Evolutionary conservation across 2,329 filamentous ascomycete species (phyloP).

Genomic region (Colletotrichum falcatum): DNA sequence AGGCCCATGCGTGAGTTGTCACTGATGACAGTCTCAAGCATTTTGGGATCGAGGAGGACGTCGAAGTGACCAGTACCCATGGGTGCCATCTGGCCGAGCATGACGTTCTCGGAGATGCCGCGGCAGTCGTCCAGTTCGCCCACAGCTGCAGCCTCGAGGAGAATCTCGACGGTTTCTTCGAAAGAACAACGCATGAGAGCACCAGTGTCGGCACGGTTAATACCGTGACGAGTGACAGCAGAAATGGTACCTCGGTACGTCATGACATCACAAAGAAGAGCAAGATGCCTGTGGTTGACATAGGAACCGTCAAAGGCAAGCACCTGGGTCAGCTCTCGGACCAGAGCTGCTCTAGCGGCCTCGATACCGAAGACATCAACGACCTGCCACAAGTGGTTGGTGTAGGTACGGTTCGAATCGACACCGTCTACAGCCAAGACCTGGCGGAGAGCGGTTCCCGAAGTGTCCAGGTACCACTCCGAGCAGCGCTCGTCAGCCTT

Average conservation of each 20-base stretch:
- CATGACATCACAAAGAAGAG: slow-evolving; percentile 97
- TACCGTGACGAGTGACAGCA: slow-evolving; percentile 97
- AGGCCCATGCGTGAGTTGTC: slow-evolving; percentile 90
- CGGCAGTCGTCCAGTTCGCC: slow-evolving; percentile 98
- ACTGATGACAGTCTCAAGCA: slow-evolving; percentile 94
- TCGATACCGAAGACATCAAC: slow-evolving; percentile 97
- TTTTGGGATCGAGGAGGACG: slow-evolving; percentile 90
- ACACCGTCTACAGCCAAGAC: slow-evolving; percentile 91
- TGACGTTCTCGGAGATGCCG: slow-evolving; percentile 98
- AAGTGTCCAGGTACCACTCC: slow-evolving; percentile 97
- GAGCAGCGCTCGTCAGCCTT: slow-evolving; percentile 82
- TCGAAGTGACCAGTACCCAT: slow-evolving; percentile 98
- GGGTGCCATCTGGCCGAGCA: slow-evolving; percentile 95
- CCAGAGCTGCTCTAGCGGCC: slow-evolving; percentile 86
- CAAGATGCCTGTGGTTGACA: slow-evolving; percentile 98
- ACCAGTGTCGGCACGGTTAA: slow-evolving; percentile 97
- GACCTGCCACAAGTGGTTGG: slow-evolving; percentile 95
- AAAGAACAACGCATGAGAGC: slow-evolving; percentile 99
- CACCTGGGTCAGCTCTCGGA: slow-evolving; percentile 90
- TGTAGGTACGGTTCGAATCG: slow-evolving; percentile 86
- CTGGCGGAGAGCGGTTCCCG: slow-evolving; percentile 85
- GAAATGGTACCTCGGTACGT: slow-evolving; percentile 94
- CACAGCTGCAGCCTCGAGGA: slow-evolving; percentile 92
- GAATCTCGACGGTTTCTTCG: slow-evolving; percentile 98
- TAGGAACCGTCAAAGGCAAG: slow-evolving; percentile 99